Conservation (phyloP, 2,329 filamentous ascomycete genomes). For the Penicillium sp. region DNA sequence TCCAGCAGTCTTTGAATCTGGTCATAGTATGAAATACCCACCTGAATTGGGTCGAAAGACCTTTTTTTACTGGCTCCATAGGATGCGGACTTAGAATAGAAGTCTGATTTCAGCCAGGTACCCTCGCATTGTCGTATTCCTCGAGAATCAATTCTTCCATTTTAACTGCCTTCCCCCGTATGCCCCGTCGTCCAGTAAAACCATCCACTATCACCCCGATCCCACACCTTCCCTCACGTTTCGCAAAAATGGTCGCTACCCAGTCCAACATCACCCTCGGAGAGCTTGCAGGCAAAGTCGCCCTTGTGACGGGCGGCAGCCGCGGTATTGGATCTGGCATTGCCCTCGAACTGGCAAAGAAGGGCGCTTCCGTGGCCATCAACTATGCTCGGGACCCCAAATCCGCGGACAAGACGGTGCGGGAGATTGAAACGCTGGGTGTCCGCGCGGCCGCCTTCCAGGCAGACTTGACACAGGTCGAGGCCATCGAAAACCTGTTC, state of each 20-base stretch:
- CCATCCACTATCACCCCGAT: not conserved
- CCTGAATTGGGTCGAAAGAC: not conserved
- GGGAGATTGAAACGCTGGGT: slow-evolving; percentile 60
- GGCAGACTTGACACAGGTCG: slow-evolving; percentile 62
- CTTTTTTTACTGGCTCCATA: not conserved
- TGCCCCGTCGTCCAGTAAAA: not conserved
- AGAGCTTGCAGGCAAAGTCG: slow-evolving; percentile 36
- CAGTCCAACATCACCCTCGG: slow-evolving; percentile 9
- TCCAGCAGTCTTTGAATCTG: not conserved
- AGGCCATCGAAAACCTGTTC: slow-evolving; percentile 60
- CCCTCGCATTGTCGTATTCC: not conserved
- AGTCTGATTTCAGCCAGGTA: not conserved
- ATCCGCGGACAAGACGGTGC: slow-evolving; percentile 61
- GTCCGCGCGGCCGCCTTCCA: slow-evolving; percentile 60
- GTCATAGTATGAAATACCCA: not conserved
- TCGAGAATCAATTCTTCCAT: not conserved
- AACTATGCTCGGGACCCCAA: slow-evolving; percentile 55
- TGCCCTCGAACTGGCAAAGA: slow-evolving; percentile 38
- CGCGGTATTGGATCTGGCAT: slow-evolving; percentile 43
- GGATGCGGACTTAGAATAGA: not conserved
- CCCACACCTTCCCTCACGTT: not conserved
- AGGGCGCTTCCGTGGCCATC: slow-evolving; percentile 38
- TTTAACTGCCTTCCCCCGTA: not conserved
- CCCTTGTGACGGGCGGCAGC: slow-evolving; percentile 34
- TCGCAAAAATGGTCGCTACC: slow-evolving; percentile 14